Conservation (phyloP, 768 basidiomycete species). For the Mycena polygramma region DNA sequence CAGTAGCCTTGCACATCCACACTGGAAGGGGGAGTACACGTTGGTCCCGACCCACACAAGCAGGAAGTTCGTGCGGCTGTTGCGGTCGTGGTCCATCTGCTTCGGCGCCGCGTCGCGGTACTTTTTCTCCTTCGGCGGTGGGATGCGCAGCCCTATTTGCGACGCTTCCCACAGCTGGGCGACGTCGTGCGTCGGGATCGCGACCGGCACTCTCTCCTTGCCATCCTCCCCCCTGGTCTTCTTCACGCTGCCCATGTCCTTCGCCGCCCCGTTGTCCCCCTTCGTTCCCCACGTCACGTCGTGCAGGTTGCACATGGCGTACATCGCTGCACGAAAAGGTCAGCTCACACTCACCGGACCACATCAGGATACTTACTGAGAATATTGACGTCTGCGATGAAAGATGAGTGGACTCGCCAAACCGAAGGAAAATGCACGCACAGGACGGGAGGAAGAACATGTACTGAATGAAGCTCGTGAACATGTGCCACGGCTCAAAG, state of each 20-base stretch:
- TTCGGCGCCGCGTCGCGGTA: conserved; percentile 90
- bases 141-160: conserved; percentile 74
- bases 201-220: conserved; percentile 89
- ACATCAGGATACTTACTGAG: conserved; percentile 58
- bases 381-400: conserved; percentile 81
- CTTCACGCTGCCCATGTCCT: conserved; percentile 93
- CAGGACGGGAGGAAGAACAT: conserved; percentile 89
- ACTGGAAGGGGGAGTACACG: no score
- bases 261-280: conserved; percentile 88
- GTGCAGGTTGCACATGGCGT: conserved; percentile 93
- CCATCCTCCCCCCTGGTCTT: conserved; percentile 89
- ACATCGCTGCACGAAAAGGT: conserved; percentile 71
- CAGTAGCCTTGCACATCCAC: conserved; percentile 21
- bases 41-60: conserved; percentile 88
- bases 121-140: conserved; percentile 78
- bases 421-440: conserved; percentile 48
- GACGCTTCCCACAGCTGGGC: conserved; percentile 90
- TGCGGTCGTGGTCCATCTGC: conserved; percentile 88
- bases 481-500: conserved; percentile 97
- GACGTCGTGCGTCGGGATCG: conserved; percentile 88
- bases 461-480: conserved; percentile 93
- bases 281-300: conserved; percentile 96
- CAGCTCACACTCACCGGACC: no score
- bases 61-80: conserved; percentile 87
- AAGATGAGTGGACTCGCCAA: conserved; percentile 17